Base-by-base conservation (phyloP, 2,329 filamentous ascomycete species). In the Paradendryphiella salina region DNA sequence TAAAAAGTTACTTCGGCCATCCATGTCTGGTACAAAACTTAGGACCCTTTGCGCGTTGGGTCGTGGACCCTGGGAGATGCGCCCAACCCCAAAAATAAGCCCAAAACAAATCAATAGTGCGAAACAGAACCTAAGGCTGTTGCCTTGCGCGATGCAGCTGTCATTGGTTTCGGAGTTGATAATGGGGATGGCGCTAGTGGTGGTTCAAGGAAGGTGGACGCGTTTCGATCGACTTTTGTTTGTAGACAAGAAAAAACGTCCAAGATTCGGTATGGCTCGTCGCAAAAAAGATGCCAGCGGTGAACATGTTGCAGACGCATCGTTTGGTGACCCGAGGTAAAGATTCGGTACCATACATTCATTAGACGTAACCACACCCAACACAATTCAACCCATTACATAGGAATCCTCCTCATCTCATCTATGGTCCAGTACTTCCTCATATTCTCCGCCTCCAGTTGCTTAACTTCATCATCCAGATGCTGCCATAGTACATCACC, bases 391-490 rank as follows among this genome's bases (percentile, higher is more conserved):
- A 17, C 6, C 9, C 2, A 23, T 46, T 42, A 91, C 77, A 91
- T 89, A 0, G 83, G 85, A 75, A 94, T 80, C 43, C 76, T 74
- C 70, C 74, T 77, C 72, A 96, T 85, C 79, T 96, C 91, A 38
- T 89, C 84, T 53, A 85, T 61, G 0, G 79, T 87, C 89, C 89
- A 96, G 72, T 88, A 91, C 72, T 79, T 84, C 61, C 89, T 80
- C 91, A 96, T 96, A 70, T 93, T 95, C 72, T 94, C 88, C 36
- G 90, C 90, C 2, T 86, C 83, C 26, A 96, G 73, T 59, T 88
- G 82, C 71, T 79, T 77, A 6, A 96, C 90, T 79, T 96, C 91
- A 63, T 92, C 86, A 64, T 94, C 89, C 53, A 96, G 75, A 79
- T 96, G 91, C 65, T 76, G 77, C 88, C 90, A 93, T 40, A 96